Base-by-base conservation (phyloP, 257 asterid genomes). In the Linaria vulgaris region DNA sequence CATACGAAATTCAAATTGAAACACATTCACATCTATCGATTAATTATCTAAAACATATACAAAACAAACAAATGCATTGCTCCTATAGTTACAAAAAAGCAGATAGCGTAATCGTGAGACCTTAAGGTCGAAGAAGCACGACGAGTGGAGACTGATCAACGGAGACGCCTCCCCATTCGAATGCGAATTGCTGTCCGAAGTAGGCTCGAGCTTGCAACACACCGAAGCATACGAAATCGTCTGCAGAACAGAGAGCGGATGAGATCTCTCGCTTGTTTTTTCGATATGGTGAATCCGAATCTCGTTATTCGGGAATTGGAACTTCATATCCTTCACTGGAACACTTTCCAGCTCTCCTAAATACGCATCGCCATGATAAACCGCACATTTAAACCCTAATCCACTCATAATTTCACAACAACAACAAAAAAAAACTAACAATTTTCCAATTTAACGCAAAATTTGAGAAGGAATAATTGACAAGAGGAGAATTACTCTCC, bases 191-290 rank as follows among this genome's bases (percentile, higher is more conserved):
- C 75, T 39, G 63, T 72, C 78, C 3, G 80, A 72, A 67, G 60
- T 63, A 1, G 96, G 98, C 79, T 94, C 97, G 9, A 94, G 97
- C 85, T 94, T 90, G 82, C 97, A 90, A 19, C 86, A 74, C 72
- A 81, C 88, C 55, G 89, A 57, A 44, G 75, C 75, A 17, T 89
- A 70, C 15, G 96, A 74, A 56, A 94, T 78, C 24, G 96, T 87
- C 67, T 80, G 95, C 7, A 94, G 70, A 73, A 94, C 90, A 56
- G 96, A 70, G 14, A 90, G 83, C 4, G 99, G 99, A 62, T 81
- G 88, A 45, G 95, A 82, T 51, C 99, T 80, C 72, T 89, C 97
- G 71, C 99, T 94, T 24, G 24, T 72, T 0, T 69, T 72, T 0
- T 95, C 74, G 61, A 87, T 81, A 61, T 75, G 84, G 67, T 81